Base-by-base conservation (phyloP, 768 basidiomycete species). In the Infundibulicybe gibba region DNA sequence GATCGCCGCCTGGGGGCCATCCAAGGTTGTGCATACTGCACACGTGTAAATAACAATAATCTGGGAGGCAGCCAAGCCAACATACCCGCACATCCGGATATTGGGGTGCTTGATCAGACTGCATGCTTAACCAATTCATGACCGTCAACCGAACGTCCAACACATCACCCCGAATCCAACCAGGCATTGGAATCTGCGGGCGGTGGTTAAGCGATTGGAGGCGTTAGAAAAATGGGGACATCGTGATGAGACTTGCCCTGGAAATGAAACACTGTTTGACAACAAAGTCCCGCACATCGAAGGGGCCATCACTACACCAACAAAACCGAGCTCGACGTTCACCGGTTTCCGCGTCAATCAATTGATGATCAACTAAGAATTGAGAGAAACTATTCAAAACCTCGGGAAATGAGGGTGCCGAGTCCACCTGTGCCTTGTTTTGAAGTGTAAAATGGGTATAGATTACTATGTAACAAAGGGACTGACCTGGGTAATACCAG, bases 241-340 rank as follows among this genome's bases (percentile, higher is more conserved):
- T 35, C 44, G n/a, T n/a, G n/a, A 39, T 37, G 47, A 48, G 48
- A 69, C 72, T 53, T 46, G 85, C 86, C 63, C 83, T 79, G 41
- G 90, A 92, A 56, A 93, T 89, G 62, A 90, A 92, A 60, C 85
- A 91, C 62, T 93, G 90, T 63, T 93, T 94, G 41, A 89, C 81
- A 47, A 92, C 80, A 55, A 93, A 92, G 66, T 93, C 87, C 51
- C 87, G 76, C 41, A 93, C 63, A 62, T 91, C 90, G 55, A 79
- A 91, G 13, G 90, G 89, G 2, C 90, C 89, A 59, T 92, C 90
- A 45, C 78, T 85, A 63, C 86, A 90, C 87, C 87, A 90, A 61
- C 83, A 85, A 60, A 84, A 90, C 17, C 77, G 82, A 49, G 75
- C 65, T 40, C 84, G 68, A 5, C 72, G 76, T 50, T 74, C 71